Evolutionary conservation across 1,284 basidiomycete genomes (phyloP).

Genomic region (Porodaedalea pini): DNA sequence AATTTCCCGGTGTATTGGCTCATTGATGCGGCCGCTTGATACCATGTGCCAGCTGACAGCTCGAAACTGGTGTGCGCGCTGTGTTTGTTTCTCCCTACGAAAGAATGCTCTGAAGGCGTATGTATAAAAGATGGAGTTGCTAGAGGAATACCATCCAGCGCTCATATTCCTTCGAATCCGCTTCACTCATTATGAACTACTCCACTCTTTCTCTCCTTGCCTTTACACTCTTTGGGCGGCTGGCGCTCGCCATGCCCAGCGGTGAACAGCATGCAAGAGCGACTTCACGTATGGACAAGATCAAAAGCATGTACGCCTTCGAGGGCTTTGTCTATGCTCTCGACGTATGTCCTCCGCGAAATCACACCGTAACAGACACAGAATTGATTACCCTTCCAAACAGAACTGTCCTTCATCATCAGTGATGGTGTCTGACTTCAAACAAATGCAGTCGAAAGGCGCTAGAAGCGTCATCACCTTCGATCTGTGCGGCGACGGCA

Average conservation of each 20-base stretch:
- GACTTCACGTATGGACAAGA: conserved; percentile 7
- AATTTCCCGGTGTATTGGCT: neutral
- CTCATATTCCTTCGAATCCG: neutral
- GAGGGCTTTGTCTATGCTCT: conserved; percentile 18
- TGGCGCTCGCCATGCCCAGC: neutral
- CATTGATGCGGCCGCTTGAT: neutral
- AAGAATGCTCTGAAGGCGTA: neutral
- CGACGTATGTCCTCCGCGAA: neutral
- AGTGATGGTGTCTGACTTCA: conserved; percentile 5
- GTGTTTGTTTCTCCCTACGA: neutral
- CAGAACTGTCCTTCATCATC: conserved; percentile 9
- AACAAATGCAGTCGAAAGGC: conserved; percentile 7
- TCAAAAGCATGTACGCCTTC: conserved; percentile 16
- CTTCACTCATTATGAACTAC: neutral
- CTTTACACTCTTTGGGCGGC: neutral
- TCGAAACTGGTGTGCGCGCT: neutral
- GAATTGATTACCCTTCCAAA: neutral
- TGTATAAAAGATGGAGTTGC: neutral
- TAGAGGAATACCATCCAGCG: neutral
- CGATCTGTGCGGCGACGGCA: conserved; percentile 11
- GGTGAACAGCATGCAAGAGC: neutral
- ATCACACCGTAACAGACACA: no score
- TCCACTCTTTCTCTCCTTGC: neutral
- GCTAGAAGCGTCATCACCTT: conserved; percentile 14
- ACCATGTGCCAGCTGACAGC: neutral